Evolutionary conservation across 208 protist species (phyloP).

Genomic region (Trypanosomatidae sp.): DNA sequence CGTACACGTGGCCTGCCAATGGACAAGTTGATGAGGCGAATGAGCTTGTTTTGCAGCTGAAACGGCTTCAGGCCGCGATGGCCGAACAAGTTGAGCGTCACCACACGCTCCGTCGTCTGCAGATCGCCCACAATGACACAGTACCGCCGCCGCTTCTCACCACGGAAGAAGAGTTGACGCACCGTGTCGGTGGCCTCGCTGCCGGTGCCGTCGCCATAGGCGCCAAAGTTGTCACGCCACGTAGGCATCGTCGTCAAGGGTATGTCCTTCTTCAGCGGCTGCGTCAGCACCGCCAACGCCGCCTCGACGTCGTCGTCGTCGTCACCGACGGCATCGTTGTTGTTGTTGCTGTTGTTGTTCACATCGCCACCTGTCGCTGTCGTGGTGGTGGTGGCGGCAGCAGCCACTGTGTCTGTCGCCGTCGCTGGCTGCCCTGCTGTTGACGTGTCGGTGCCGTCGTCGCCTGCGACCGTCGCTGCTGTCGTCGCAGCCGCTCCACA

Average conservation of each 20-base stretch:
- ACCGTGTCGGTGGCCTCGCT: conserved; percentile 47
- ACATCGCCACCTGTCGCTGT: background rate
- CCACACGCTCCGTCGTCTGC: conserved; percentile 26
- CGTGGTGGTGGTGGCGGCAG: background rate
- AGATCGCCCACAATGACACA: conserved; percentile 73
- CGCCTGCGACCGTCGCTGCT: background rate
- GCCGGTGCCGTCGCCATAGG: conserved; percentile 10
- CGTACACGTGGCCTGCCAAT: conserved; percentile 38
- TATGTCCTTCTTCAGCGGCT: conserved; percentile 27
- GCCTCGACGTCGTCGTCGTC: conserved; percentile 14
- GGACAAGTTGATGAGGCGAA: conserved; percentile 73
- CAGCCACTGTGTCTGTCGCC: no score
- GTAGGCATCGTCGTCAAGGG: conserved; percentile 10
- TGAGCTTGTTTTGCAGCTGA: conserved; percentile 73
- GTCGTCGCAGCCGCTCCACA: background rate
- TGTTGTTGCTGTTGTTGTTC: background rate
- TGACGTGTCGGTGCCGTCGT: no score
- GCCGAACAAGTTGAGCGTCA: conserved; percentile 69
- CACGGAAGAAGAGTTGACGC: conserved; percentile 62
- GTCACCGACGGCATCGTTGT: conserved; percentile 6
- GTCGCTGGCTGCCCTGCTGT: no score
- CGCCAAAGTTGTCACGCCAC: conserved; percentile 14
- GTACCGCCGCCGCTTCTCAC: conserved; percentile 73
- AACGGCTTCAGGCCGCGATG: conserved; percentile 73
- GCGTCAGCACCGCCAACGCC: conserved; percentile 18